Evolutionary conservation across 2,329 filamentous ascomycete species (phyloP).

Genomic region (Nemania sp.): DNA sequence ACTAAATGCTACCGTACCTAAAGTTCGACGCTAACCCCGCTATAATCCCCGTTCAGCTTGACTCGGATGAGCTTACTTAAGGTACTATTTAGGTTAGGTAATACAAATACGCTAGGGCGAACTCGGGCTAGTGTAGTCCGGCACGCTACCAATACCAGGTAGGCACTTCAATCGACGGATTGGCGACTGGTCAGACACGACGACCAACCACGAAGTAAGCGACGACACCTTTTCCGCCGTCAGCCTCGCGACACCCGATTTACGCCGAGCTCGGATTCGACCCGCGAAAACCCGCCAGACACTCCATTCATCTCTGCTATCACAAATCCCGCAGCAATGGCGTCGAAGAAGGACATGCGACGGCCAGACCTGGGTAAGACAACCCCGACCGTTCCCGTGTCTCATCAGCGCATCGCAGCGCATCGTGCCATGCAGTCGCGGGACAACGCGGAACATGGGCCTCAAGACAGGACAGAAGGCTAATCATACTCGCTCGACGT

Average conservation of each 20-base stretch:
- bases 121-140: not conserved
- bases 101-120: not conserved
- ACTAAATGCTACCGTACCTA: not conserved
- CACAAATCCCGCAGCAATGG: conserved; percentile 45
- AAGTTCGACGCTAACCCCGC: no score
- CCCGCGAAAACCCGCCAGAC: not conserved
- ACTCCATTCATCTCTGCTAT: not conserved
- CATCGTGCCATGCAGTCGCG: not conserved
- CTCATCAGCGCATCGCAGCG: conserved; percentile 14
- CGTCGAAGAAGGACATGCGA: conserved; percentile 75
- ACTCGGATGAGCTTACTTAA: no score
- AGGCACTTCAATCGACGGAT: no score
- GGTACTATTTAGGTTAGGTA: not conserved
- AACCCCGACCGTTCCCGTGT: conserved; percentile 37
- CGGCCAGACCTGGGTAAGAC: conserved; percentile 70
- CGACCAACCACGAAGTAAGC: no score
- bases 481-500: conserved; percentile 2
- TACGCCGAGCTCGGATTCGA: not conserved
- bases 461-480: not conserved
- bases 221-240: conserved; percentile 5
- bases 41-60: no score
- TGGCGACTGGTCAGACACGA: no score
- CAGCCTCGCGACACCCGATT: not conserved
- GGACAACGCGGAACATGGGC: not conserved
- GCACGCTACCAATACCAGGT: not conserved